Evolutionary conservation across 768 basidiomycete species (phyloP), one percentile per base, ranked within the genome.

Genomic region (Rhodocollybia butyracea): DNA sequence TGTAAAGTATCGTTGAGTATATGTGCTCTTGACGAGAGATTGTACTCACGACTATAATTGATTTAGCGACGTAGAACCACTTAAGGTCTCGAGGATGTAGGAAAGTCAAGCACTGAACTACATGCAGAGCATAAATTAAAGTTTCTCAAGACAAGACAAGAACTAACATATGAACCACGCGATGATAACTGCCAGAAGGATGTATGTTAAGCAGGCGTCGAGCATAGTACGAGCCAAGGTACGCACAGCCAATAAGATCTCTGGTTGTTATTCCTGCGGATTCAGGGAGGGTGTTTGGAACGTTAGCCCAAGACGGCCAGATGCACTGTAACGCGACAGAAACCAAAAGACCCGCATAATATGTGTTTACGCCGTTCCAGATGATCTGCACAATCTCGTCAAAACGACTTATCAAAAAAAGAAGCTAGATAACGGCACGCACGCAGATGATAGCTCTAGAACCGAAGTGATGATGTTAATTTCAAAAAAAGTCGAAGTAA

Each of bases 41-140:
- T 1, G 7, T 39, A 27, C 51, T 26, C 27, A 57, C 57, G 41
- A 57, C 57, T 27, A 57, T 57, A 19, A 53, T 45, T 6, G 57
- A 57, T 54, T 57, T 57, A 17, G 46, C 51, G n/a, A 57, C 29
- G 34, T 57, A 57, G 27, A 57, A 57, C 34, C 41, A 43, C 27
- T 54, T 54, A n/a, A 57, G 51, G 43, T 57, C 57, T 31, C 57
- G 57, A 30, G 57, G 57, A 40, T 57, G 57, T 8, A 57, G n/a
- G 31, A 57, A 40, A 24, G 57, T 57, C 15, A 57, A 42, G 34
- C 57, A 57, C 41, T 57, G 57, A 26, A 57, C 57, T 57, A 3
- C 5, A 39, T 38, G 15, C 13, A 31, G 11, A 8, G 27, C n/a
- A 30, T 3, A 30, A 46, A 26, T 17, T 19, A 22, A 34, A 27